Conservation (phyloP, 371 early-diverging fungal species). For the Apophysomyces trapeziformis region DNA sequence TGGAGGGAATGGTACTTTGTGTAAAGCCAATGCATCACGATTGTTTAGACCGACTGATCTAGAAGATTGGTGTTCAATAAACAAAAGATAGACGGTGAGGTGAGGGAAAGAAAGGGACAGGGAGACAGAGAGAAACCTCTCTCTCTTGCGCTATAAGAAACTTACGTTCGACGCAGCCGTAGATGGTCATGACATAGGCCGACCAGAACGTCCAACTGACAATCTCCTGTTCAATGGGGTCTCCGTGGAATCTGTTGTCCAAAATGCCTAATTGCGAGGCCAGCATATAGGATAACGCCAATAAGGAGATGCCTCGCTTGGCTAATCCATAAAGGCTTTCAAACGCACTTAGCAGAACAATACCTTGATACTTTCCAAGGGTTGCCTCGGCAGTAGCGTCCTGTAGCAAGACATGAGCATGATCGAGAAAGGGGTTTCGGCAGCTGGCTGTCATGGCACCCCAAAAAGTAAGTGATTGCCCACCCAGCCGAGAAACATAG, state of each 20-base stretch:
- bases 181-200: slow-evolving; percentile 26
- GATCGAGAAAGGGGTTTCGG: slow-evolving; percentile 34
- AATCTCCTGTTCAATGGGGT: slow-evolving; percentile 28
- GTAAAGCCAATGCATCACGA: slow-evolving; percentile 17
- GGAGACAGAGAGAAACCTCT: too few relatives aligned
- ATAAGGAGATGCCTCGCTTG: slow-evolving; percentile 38
- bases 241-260: slow-evolving; percentile 11
- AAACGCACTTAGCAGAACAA: slow-evolving; percentile 33
- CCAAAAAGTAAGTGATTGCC: slow-evolving; percentile 22
- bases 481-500: slow-evolving; percentile 28
- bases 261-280: slow-evolving; percentile 25
- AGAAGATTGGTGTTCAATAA: not conserved
- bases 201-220: slow-evolving; percentile 35
- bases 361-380: slow-evolving; percentile 37
- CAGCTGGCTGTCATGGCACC: slow-evolving; percentile 7
- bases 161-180: slow-evolving; percentile 43
- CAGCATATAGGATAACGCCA: slow-evolving; percentile 36
- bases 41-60: slow-evolving; percentile 33
- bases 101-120: too few relatives aligned
- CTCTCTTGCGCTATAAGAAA: not conserved
- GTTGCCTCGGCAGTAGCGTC: slow-evolving; percentile 20
- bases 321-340: slow-evolving; percentile 36
- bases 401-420: slow-evolving; percentile 29
- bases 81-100: not conserved
- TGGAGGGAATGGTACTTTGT: slow-evolving; percentile 28